Percentiles rank a stretch among this genome's conserved stretches.
These are phyloP conservation scores for Sindora glabra DNA, from an alignment of 306 rosid genomes.

Conservation along the genomic window DNA sequence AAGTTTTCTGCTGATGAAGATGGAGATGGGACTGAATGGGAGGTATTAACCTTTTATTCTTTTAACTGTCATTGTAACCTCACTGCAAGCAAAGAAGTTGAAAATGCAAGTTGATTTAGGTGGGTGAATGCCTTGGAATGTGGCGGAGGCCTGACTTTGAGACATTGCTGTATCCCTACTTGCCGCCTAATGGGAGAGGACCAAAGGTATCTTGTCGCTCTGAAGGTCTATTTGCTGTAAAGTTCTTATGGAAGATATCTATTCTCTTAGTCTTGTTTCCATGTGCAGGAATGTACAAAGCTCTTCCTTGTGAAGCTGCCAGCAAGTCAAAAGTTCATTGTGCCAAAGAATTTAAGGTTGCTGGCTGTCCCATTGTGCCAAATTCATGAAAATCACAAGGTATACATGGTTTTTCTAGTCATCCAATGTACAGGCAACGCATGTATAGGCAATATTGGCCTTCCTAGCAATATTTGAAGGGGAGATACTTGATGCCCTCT, in stretches of 20 bases:
- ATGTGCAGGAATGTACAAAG: conserved; percentile 72
- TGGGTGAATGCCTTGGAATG: conserved; percentile 78
- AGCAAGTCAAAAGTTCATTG: conserved; percentile 50
- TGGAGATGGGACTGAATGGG: conserved; percentile 64
- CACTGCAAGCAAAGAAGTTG: background rate
- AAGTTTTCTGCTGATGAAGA: conserved; percentile 52
- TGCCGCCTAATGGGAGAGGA: conserved; percentile 42
- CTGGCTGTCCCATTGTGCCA: conserved; percentile 85
- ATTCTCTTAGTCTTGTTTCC: conserved; percentile 1
- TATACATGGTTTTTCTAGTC: conserved; percentile 1
- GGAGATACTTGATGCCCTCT: too few relatives aligned
- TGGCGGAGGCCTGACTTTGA: conserved; percentile 87
- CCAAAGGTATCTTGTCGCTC: conserved; percentile 61
- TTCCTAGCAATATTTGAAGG: too few relatives aligned
- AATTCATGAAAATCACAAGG: conserved; percentile 66
- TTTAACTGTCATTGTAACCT: background rate
- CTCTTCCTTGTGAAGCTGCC: conserved; percentile 78
- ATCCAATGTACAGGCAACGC: too few relatives aligned
- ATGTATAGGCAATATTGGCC: too few relatives aligned
- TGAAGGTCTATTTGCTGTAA: background rate
- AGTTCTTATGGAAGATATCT: background rate
- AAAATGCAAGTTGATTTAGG: conserved; percentile 31
- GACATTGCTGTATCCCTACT: conserved; percentile 47
- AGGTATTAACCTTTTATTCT: conserved; percentile 38
- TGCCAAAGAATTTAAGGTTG: conserved; percentile 67